Conservation (phyloP, 2,329 filamentous ascomycete species). For the Plectosphaerella sp. region DNA sequence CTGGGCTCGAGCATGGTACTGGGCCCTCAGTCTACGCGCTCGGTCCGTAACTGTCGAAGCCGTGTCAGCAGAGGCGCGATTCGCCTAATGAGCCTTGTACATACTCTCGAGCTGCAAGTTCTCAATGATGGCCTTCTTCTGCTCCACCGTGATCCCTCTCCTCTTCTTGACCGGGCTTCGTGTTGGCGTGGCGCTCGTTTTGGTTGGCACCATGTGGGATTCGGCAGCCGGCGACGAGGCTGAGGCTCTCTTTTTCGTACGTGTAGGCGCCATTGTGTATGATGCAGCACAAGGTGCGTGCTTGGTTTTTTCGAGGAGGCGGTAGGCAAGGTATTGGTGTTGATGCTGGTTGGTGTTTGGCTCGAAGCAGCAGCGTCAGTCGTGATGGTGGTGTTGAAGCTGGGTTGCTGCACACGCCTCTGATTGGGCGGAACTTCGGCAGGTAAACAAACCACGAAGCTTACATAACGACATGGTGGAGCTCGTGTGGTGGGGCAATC, state of each 20-base stretch:
- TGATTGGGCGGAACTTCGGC: conserved; percentile 13
- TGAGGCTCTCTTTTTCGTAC: conserved; percentile 29
- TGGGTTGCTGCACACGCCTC: conserved; percentile 24
- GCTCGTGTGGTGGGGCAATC: background rate
- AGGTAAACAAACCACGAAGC: conserved; percentile 18
- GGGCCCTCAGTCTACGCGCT: conserved; percentile 79
- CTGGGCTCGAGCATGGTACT: conserved; percentile 84
- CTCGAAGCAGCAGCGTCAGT: too few species aligned
- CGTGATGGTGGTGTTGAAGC: conserved; percentile 11
- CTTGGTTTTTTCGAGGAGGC: too few species aligned
- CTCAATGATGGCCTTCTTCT: conserved; percentile 85
- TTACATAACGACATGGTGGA: conserved; percentile 2
- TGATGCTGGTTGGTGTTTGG: conserved; percentile 14
- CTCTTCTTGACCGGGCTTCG: conserved; percentile 60
- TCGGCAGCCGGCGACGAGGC: conserved; percentile 19
- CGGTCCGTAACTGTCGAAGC: conserved; percentile 69
- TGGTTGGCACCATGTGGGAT: conserved; percentile 21
- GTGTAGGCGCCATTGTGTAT: conserved; percentile 39
- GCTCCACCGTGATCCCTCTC: conserved; percentile 58
- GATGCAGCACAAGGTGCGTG: conserved; percentile 2
- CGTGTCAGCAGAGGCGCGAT: conserved; percentile 10
- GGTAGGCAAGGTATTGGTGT: background rate
- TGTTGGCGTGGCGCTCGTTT: conserved; percentile 29
- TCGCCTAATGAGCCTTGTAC: conserved; percentile 20
- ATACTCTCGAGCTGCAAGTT: conserved; percentile 85